Evolutionary conservation across 2,329 filamentous ascomycete genomes (phyloP), one percentile per base, ranked within the genome.

Genomic region (Alternaria ethzedia): DNA sequence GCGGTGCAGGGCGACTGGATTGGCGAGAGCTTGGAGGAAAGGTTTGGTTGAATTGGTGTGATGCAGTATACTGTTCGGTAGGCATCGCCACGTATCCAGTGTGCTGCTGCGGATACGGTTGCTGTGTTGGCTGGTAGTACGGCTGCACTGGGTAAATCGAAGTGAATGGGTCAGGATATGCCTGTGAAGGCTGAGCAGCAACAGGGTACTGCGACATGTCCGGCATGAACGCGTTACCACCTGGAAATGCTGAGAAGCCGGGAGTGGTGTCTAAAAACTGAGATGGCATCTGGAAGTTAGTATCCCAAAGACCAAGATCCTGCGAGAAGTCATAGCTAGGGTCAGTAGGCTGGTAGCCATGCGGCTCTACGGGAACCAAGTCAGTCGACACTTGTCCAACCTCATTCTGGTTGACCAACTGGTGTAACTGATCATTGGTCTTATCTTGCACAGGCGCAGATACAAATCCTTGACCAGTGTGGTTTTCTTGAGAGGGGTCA

Each of bases 161-260:
- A 5, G 6, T 21, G 21, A 20, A 57, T 26, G 64, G 61, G 43
- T 66, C 61, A 15, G 61, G 57, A 28, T 66, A 66, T 5, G 36
- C 15, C 3, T 60, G 57, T 23, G 47, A 26, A 11, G 25, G 15
- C 12, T 52, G 50, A 20, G n/a, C 13, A 32, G 41, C 12, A 5
- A 20, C n/a, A 23, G 49, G 32, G 17, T 45, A 46, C 8, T 36
- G 44, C 51, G 58, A 21, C 32, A 51, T 25, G 15, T 57, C 32
- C 5, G 15, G 28, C 17, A 50, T 28, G 8, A 32, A 61, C 3
- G 30, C 23, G 43, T 43, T 56, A 15, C 57, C 54, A 12, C 51
- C 28, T 15, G 64, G 64, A 20, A 66, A 17, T 9, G 61, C 61
- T 12, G 57, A 64, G 7, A 66, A 21, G 8, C 61, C 64, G 8